Conservation (phyloP, 345 rosid genomes). For the Mallotus nudiflorus region DNA sequence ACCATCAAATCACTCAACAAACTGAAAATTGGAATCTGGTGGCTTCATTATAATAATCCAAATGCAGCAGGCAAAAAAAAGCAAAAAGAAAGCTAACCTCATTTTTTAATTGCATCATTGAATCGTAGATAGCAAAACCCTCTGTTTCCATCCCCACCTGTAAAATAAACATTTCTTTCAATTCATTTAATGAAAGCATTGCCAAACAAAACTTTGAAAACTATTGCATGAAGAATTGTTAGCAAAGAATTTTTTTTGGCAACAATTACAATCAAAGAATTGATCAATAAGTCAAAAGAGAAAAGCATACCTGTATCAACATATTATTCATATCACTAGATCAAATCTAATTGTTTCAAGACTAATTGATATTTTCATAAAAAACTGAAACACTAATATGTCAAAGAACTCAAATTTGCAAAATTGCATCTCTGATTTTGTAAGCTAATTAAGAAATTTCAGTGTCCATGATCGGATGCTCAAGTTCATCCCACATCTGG, state of each 20-base stretch:
- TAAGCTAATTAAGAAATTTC: not conserved
- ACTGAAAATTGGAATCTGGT: not conserved
- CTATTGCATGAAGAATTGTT: too few species aligned
- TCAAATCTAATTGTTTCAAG: not conserved
- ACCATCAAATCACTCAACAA: not conserved
- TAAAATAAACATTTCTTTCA: not conserved
- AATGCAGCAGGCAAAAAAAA: not conserved
- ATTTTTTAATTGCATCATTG: conserved; percentile 67
- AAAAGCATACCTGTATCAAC: not conserved
- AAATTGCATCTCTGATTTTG: not conserved
- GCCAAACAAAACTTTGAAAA: not conserved
- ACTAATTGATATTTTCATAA: not conserved
- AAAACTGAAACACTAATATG: not conserved
- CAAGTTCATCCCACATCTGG: not conserved
- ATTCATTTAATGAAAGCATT: not conserved
- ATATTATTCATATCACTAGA: not conserved
- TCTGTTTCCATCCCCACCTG: conserved; percentile 93
- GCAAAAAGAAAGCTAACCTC: conserved; percentile 41
- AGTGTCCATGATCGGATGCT: not conserved
- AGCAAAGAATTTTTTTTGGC: too few species aligned
- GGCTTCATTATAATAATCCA: not conserved
- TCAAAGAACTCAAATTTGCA: not conserved
- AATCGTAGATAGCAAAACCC: conserved; percentile 89
- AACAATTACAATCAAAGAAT: not conserved
- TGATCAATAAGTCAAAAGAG: not conserved